Base-by-base conservation (phyloP, 106 monocot species). In the Agapanthus africanus region DNA sequence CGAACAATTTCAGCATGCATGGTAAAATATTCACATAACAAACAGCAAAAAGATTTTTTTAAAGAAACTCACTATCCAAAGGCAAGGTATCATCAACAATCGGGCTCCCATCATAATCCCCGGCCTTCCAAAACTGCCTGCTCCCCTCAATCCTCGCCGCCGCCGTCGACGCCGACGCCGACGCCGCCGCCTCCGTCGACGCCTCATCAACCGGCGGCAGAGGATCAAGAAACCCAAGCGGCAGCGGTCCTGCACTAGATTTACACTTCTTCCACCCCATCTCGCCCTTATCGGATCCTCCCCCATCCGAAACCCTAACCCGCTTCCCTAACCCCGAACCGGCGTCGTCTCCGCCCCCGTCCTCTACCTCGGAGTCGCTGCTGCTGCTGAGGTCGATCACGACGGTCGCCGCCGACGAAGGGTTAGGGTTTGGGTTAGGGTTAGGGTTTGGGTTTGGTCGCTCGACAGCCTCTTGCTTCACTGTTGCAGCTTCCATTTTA, bases 121-220 rank as follows among this genome's bases (percentile, higher is more conserved):
- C 93, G 2, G 93, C 93, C 82, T 90, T 93, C 93, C 93, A 93
- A 68, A 93, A 93, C 79, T 90, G 90, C 78, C 62, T 76, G 44
- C 66, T 77, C 26, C 61, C 59, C 65, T 28, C 21, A 4, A 31
- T n/a, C 40, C 31, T 18, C 54, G 63, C 47, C 44, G 36, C 16
- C 15, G 46, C 36, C 37, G 25, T 36, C 26, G 54, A 40, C 37
- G 30, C 52, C 51, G 39, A 23, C n/a, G n/a, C n/a, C n/a, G n/a
- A n/a, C n/a, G n/a, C n/a, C n/a, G n/a, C n/a, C n/a, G n/a, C n/a
- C n/a, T n/a, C n/a, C n/a, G n/a, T n/a, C n/a, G n/a, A n/a, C n/a
- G n/a, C n/a, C 21, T 19, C 40, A 14, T 26, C 37, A 25, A 65
- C 70, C n/a, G 33, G 70, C 37, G 92, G 81, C 7, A 93, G 61